Base-by-base conservation (phyloP, 768 basidiomycete species). In the Tulasnella sp. region DNA sequence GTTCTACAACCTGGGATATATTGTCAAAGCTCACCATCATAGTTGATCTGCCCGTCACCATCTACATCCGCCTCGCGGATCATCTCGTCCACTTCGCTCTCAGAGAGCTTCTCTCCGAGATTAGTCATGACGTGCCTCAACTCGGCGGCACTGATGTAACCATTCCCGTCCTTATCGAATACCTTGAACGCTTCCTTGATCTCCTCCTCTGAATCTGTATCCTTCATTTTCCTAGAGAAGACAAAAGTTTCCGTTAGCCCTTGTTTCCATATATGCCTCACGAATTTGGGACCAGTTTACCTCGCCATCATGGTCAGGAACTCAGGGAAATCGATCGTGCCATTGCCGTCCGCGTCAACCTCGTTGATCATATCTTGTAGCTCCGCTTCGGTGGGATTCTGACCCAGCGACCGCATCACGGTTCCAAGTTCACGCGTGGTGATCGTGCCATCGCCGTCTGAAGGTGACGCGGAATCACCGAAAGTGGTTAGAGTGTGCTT, bases 151-250 rank as follows among this genome's bases (percentile, higher is more conserved):
- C 78, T 84, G 73, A 97, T 96, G 68, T 77, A 87, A 17, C 92
- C 93, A 66, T 91, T 92, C 11, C 87, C 87, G 68, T 97, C 90
- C 80, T 90, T 92, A 73, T 97, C 93, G 67, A 96, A 96, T 56
- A 92, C 90, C 72, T 87, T 87, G 81, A 98, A 98, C 24, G 94
- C 94, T 76, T 93, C 89, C 70, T 82, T 83, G 72, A 98, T 87
- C 74, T 96, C 93, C 71, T 92, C 92, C 72, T 96, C 91, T 65
- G 80, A 80, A 69, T 93, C 92, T 22, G 87, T 87, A 70, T 93
- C 88, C 69, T 84, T 83, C 87, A 91, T 91, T 75, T 88, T 88
- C 65, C 86, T 64, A 3, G 24, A 25, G 19, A 15, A 25, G 38
- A 53, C 12, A 9, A 11, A 31, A 41, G 50, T 5, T n/a, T 24